Percentiles rank a stretch among this genome's conserved stretches.
Conservation (phyloP, 2,329 filamentous ascomycete species). For the Thielaviopsis populi region DNA sequence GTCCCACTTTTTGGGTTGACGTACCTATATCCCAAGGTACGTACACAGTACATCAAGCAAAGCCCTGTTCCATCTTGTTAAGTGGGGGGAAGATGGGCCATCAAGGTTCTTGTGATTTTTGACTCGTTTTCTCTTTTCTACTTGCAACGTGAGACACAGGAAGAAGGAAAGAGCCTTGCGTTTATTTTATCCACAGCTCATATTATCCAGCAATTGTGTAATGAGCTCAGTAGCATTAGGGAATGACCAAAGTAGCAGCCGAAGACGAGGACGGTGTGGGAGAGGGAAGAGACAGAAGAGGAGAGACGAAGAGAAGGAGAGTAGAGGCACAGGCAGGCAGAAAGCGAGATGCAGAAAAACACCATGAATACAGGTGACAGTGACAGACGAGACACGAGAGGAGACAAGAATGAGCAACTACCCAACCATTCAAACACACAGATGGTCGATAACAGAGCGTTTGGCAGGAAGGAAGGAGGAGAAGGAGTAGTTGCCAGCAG, state of each 20-base stretch:
- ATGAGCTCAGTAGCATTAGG: neutral
- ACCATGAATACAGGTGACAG: neutral
- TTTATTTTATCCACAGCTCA: neutral
- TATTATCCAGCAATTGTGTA: neutral
- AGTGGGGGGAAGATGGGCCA: conserved; percentile 10
- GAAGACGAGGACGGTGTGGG: too few relatives aligned
- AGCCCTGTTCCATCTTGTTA: conserved; percentile 9
- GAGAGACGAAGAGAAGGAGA: neutral
- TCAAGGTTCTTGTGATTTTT: conserved; percentile 13
- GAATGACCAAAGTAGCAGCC: neutral
- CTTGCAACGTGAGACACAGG: neutral
- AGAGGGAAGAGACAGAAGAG: neutral
- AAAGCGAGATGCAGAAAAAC: neutral
- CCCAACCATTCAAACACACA: neutral
- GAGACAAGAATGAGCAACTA: neutral
- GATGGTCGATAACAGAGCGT: neutral
- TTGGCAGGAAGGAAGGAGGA: conserved; percentile 2
- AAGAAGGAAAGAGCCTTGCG: neutral
- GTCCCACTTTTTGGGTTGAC: conserved; percentile 3
- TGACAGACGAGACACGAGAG: neutral
- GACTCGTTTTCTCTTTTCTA: conserved; percentile 1
- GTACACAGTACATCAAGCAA: conserved; percentile 1
- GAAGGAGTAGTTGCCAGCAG: neutral
- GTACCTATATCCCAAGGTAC: neutral
- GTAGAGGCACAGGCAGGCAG: neutral